These are phyloP conservation scores for Dissoconium aciculare DNA, from an alignment of 2,329 filamentous ascomycete species.

Conservation along the genomic window DNA sequence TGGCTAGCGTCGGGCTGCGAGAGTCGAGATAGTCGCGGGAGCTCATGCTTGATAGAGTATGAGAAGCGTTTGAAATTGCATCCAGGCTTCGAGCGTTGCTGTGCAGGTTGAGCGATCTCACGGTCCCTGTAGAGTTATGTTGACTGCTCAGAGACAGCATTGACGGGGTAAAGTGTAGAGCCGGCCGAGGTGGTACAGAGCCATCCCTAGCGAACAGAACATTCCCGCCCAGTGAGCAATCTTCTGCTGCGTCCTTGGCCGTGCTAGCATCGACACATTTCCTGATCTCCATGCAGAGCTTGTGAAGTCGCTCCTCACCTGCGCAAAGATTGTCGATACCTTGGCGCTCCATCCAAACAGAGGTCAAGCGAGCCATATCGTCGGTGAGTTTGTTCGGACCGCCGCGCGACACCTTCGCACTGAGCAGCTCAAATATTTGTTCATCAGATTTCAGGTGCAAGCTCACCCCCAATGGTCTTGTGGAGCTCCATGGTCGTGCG, in stretches of 20 bases:
- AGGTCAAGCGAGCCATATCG: slow-evolving; percentile 75
- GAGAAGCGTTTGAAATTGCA: slow-evolving; percentile 14
- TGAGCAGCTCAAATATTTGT: slow-evolving; percentile 75
- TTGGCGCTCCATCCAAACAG: slow-evolving; percentile 65
- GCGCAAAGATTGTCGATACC: slow-evolving; percentile 86
- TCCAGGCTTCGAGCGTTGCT: slow-evolving; percentile 15
- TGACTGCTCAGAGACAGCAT: background rate
- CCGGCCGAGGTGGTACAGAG: too few species aligned
- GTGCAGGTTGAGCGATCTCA: slow-evolving; percentile 11
- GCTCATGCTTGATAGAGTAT: slow-evolving; percentile 19
- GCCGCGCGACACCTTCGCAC: slow-evolving; percentile 67
- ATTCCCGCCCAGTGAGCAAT: slow-evolving; percentile 82
- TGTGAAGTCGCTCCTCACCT: slow-evolving; percentile 86
- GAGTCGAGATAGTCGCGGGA: slow-evolving; percentile 53
- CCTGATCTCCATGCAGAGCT: slow-evolving; percentile 81
- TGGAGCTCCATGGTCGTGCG: slow-evolving; percentile 29
- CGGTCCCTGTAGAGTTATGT: background rate
- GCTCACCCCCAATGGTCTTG: slow-evolving; percentile 33
- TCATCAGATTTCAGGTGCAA: slow-evolving; percentile 69
- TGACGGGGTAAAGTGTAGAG: too few species aligned
- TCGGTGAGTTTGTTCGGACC: slow-evolving; percentile 94
- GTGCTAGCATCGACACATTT: slow-evolving; percentile 74
- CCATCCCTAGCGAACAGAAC: slow-evolving; percentile 61
- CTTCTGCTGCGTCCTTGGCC: slow-evolving; percentile 55
- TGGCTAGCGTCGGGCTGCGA: slow-evolving; percentile 52